These are phyloP conservation scores for Eragrostis nindensis DNA, from an alignment of 176 grass and related monocot species.

Conservation along the genomic window DNA sequence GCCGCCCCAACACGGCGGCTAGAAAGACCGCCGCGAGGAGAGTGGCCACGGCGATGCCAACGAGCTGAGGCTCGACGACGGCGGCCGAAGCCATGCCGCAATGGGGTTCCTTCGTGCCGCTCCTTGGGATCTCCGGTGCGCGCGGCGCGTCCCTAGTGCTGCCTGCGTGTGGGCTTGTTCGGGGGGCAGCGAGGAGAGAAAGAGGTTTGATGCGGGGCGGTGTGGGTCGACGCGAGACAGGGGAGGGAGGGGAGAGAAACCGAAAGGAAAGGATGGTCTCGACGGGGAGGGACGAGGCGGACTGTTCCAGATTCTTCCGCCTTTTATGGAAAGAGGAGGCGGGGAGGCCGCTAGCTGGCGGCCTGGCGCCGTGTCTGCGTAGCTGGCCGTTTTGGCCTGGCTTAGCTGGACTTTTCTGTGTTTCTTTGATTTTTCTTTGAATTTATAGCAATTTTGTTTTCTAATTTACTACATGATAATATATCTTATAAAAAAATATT, in stretches of 20 bases:
- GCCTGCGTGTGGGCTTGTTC: conserved; percentile 7
- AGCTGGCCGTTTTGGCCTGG: conserved; percentile 14
- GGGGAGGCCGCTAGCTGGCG: neutral
- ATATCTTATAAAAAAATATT: too few species aligned
- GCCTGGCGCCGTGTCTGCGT: conserved; percentile 30
- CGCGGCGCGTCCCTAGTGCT: conserved; percentile 1
- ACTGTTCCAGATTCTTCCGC: conserved; percentile 43
- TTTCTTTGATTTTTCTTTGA: conserved; percentile 48
- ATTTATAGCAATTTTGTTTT: neutral
- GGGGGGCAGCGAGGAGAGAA: neutral
- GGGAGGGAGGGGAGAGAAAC: neutral
- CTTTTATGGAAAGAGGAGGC: conserved; percentile 23
- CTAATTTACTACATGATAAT: too few species aligned
- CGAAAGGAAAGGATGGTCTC: neutral
- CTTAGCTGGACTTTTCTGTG: conserved; percentile 38
- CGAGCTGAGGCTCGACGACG: conserved; percentile 27
- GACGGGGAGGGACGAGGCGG: neutral
- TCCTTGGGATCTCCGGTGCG: conserved; percentile 7
- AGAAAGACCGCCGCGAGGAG: conserved; percentile 55
- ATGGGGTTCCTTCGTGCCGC: conserved; percentile 12
- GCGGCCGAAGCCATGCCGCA: conserved; percentile 44
- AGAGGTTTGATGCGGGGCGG: conserved; percentile 17
- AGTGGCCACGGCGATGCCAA: conserved; percentile 47
- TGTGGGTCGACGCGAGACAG: neutral
- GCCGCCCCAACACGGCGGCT: conserved; percentile 22